These are phyloP conservation scores for Musa troglodytarum DNA, from an alignment of 176 grass and related monocot species.

Conservation along the genomic window DNA sequence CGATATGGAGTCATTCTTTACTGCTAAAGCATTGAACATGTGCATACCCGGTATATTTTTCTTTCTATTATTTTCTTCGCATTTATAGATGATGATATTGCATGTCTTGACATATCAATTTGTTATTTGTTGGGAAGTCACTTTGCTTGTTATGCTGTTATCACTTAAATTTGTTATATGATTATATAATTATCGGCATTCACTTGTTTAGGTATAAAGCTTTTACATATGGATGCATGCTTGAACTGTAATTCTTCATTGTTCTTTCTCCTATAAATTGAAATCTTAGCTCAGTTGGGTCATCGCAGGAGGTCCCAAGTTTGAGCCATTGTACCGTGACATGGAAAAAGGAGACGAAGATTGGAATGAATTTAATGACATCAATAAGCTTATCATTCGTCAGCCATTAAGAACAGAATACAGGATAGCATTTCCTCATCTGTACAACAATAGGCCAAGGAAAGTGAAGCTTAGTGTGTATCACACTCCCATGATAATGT, in stretches of 20 bases:
- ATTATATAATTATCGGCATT: no score
- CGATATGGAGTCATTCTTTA: slow-evolving; percentile 97
- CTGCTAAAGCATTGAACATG: slow-evolving; percentile 96
- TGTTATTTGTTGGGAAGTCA: background rate
- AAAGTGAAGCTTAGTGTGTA: slow-evolving; percentile 89
- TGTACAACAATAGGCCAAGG: slow-evolving; percentile 97
- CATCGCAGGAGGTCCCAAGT: slow-evolving; percentile 74
- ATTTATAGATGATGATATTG: background rate
- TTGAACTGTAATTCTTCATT: background rate
- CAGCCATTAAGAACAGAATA: slow-evolving; percentile 94
- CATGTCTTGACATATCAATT: background rate
- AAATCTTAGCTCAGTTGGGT: background rate
- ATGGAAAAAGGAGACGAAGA: slow-evolving; percentile 99
- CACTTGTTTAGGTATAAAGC: background rate
- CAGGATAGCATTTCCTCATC: slow-evolving; percentile 92
- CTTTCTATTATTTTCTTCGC: background rate
- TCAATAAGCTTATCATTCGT: slow-evolving; percentile 97
- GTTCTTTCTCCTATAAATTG: background rate
- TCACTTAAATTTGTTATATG: no score
- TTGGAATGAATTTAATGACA: slow-evolving; percentile 99
- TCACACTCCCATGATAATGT: slow-evolving; percentile 99
- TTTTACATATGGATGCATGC: background rate
- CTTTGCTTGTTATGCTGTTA: background rate
- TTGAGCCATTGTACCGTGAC: slow-evolving; percentile 93
- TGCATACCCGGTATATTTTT: slow-evolving; percentile 82